These are phyloP conservation scores for Metschnikowia orientalis DNA, from an alignment of 805 yeast genomes.

Conservation along the genomic window DNA sequence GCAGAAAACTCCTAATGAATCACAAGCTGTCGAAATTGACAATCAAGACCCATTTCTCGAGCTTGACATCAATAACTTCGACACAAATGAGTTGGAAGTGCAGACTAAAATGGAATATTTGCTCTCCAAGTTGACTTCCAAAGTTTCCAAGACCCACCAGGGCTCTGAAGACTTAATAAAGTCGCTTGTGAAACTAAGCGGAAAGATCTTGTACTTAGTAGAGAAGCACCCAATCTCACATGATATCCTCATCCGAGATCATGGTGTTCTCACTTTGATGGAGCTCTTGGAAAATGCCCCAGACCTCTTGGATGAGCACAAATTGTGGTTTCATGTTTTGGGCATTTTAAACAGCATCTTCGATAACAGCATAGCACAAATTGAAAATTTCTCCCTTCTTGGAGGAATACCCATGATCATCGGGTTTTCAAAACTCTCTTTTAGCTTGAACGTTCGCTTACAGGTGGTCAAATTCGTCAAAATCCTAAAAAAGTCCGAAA, in stretches of 20 bases:
- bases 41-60: conserved; percentile 36
- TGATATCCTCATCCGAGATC: conserved; percentile 37
- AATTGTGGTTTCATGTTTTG: conserved; percentile 36
- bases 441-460: conserved; percentile 27
- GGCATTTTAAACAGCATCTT: conserved; percentile 34
- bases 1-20: conserved; percentile 2
- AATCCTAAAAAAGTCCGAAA: conserved; percentile 30
- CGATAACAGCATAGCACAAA: conserved; percentile 25
- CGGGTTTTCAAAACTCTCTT: conserved; percentile 31
- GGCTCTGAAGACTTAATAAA: conserved; percentile 29
- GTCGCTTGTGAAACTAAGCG: conserved; percentile 32
- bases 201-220: conserved; percentile 35
- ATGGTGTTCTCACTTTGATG: conserved; percentile 36
- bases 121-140: conserved; percentile 27
- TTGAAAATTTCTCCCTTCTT: conserved; percentile 39
- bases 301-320: conserved; percentile 27
- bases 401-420: conserved; percentile 43
- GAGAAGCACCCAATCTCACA: conserved; percentile 39
- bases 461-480: conserved; percentile 37
- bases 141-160: conserved; percentile 28
- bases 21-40: conserved; percentile 15
- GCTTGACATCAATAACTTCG: conserved; percentile 35
- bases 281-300: conserved; percentile 35
- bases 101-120: conserved; percentile 38
- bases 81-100: conserved; percentile 39